Base-by-base conservation (phyloP, 371 early-diverging fungal species). In the Dinochytrium kinnereticum region DNA sequence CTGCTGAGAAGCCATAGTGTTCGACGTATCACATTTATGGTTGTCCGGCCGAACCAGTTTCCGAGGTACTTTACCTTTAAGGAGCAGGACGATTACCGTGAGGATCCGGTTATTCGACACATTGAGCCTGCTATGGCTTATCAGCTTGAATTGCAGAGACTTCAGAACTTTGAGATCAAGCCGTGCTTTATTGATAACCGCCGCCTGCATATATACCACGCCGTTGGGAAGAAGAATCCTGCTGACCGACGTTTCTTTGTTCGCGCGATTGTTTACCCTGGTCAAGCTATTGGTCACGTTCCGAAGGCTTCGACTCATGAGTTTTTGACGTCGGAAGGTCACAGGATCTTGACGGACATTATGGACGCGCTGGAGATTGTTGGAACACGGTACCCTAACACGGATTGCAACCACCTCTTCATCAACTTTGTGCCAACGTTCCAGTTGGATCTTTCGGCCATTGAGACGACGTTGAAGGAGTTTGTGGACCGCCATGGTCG, bases 71-170 rank as follows among this genome's bases (percentile, higher is more conserved):
- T 96, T 75, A 98, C 98, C 61, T 98, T 94, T 92, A 94, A 96
- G 81, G 97, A 95, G 80, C 89, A 89, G 69, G 81, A 87, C 66
- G 91, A 91, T 77, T 97, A 91, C 80, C 72, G 75, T 33, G 99
- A 98, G 84, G 98, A 98, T 81, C 86, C 90, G 71, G 93, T 96
- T 50, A 95, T 98, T 74, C 95, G 99, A 78, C 95, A 98, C 82
- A 93, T 98, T 74, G 99, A 98, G 84, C 99, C 99, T 36, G 96
- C 96, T 33, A 91, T 96, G 90, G 97, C 98, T 26, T 96, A 96
- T 81, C 96, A 97, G 84, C 89, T 98, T 33, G 99, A 98, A 83
- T 84, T 98, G 70, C 89, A 92, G 34, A 91, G 98, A 66, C 82
- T 98, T 73, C 88, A 93, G 70, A 95, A 96, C 91, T 98, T 95